Conservation (phyloP, 1,284 basidiomycete genomes). For the Singerocomus inundabilis region DNA sequence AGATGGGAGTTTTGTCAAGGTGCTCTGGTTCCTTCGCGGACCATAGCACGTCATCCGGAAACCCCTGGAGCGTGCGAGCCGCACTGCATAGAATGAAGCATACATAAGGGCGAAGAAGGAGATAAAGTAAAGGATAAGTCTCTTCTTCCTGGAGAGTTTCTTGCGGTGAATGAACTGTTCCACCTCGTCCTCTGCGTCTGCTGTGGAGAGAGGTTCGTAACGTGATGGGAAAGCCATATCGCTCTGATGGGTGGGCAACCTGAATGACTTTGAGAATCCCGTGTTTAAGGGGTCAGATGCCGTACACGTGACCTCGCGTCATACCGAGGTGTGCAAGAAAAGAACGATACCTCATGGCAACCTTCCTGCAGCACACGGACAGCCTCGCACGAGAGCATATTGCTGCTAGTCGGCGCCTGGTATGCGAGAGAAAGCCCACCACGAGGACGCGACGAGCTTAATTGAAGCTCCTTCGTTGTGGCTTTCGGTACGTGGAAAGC, state of each 20-base stretch:
- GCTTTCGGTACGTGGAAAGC: too few relatives aligned
- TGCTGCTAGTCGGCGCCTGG: too few relatives aligned
- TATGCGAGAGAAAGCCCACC: too few relatives aligned
- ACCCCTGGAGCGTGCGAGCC: conserved; percentile 22
- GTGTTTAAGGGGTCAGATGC: background rate
- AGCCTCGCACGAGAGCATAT: too few relatives aligned
- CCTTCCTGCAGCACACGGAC: too few relatives aligned
- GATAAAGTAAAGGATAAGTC: conserved; percentile 14
- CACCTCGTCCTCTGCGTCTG: conserved; percentile 14
- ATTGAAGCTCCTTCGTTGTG: too few relatives aligned
- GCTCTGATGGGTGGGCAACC: background rate
- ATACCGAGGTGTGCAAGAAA: background rate
- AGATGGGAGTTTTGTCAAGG: conserved; percentile 37
- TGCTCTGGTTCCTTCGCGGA: conserved; percentile 24
- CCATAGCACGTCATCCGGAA: conserved; percentile 24
- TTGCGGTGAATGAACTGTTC: background rate
- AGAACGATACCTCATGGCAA: too few relatives aligned
- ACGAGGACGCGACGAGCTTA: too few relatives aligned
- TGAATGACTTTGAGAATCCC: background rate
- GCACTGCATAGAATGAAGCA: conserved; percentile 9
- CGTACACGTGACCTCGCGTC: background rate
- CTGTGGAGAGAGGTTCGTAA: conserved; percentile 25
- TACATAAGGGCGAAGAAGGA: conserved; percentile 17
- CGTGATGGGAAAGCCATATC: conserved; percentile 25
- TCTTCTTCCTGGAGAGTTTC: conserved; percentile 15